Evolutionary conservation across 1,139 yeast genomes (phyloP).

Genomic region (Candida tunisiensis): DNA sequence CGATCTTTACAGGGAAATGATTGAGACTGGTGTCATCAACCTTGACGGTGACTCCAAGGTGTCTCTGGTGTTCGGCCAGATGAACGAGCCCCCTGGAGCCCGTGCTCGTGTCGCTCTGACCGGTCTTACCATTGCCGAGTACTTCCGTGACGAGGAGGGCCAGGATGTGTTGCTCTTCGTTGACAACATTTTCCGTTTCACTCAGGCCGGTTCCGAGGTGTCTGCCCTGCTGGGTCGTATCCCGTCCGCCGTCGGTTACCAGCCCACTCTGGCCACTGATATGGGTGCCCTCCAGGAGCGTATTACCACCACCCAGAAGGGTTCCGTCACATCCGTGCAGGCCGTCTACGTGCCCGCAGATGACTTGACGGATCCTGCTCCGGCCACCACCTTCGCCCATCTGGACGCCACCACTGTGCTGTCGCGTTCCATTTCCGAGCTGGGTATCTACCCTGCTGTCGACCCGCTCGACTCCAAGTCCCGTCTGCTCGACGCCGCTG

Average conservation of each 20-base stretch:
- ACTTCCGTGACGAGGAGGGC: constrained; percentile 99
- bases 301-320: constrained; percentile 98
- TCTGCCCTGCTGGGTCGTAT: constrained; percentile 99
- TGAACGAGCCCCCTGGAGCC: constrained; percentile 99
- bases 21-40: constrained; percentile 99
- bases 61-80: constrained; percentile 98
- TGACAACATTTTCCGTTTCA: constrained; percentile 99
- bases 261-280: constrained; percentile 99
- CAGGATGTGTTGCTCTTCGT: constrained; percentile 99
- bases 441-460: constrained; percentile 99
- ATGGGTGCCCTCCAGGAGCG: constrained; percentile 99
- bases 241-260: constrained; percentile 99
- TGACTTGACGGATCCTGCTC: constrained; percentile 99
- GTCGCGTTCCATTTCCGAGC: constrained; percentile 98
- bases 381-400: constrained; percentile 99
- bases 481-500: constrained; percentile 92
- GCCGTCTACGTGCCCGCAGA: constrained; percentile 99
- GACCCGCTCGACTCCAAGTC: constrained; percentile 99
- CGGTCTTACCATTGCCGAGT: constrained; percentile 99
- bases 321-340: constrained; percentile 99
- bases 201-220: constrained; percentile 99
- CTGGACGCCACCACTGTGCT: constrained; percentile 99
- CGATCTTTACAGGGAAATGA: constrained; percentile 99
- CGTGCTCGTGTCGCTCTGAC: constrained; percentile 99
- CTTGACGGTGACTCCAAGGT: constrained; percentile 99